Evolutionary conservation across 192 early-diverging fungal genomes (phyloP), one percentile per base, ranked within the genome.

Genomic region (Backusella australiensis): DNA sequence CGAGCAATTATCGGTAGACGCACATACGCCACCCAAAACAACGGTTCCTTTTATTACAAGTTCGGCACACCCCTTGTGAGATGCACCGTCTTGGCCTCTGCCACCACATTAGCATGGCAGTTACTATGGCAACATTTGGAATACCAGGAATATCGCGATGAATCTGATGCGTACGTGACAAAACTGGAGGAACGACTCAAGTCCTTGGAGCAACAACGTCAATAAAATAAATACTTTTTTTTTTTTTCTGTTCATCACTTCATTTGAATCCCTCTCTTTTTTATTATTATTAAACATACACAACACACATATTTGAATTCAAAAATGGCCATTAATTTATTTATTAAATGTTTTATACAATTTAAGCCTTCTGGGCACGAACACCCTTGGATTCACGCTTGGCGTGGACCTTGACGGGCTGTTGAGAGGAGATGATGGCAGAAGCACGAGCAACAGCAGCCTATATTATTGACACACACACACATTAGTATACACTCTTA

Each of bases 381-480:
- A 82, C 42, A 81, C 84, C 90, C 85, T 89, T 91, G 77, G 80
- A 80, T 75, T 86, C 86, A 82, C 87, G 88, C 82, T 83, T 83
- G 77, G 86, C 83, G 75, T 82, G 82, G 69, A 80, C 83, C 86
- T 91, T 90, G 71, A 80, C 78, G 65, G 85, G 83, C 82, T 89
- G 90, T 83, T 93, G 90, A 69, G 85, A 77, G 75, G 87, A 85
- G 77, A 89, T 79, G 81, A 95, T 79, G 67, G 91, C 86, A 49
- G 88, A 81, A 44, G 89, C 87, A 78, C 94, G 92, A 75, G 91
- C 91, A 73, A 93, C 87, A 74, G 94, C 92, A 79, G 88, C 88
- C 89, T 91, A 84, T 91, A 84, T 29, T n/a, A 44, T 53, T 6
- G 32, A 32, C 32, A 17, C 17, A n/a, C 32, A 19, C 15, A 52